Evolutionary conservation across 2,329 filamentous ascomycete species (phyloP), one percentile per base, ranked within the genome.

Genomic region (Colletotrichum magnum): DNA sequence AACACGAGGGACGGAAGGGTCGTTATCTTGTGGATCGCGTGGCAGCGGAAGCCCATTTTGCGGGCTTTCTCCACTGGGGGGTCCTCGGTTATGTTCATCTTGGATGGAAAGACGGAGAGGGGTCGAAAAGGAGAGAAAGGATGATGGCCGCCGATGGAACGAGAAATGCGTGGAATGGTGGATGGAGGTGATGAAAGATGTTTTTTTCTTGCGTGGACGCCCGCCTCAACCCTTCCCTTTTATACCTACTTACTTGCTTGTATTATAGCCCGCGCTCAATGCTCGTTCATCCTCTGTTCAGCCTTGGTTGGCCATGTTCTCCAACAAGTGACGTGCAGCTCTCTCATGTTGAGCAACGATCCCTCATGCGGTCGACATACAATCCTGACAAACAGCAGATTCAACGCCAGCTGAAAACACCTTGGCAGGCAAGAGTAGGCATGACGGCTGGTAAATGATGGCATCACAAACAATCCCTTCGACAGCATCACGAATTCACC

Each of bases 231-330:
- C 64, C 57, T 70, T 70, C 45, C 68, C 68, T 70, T 52, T 58
- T 68, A 69, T 66, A 70, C 68, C 68, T 70, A 68, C 68, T 70
- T 68, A 66, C 64, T 36, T 68, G 68, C 52, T 64, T 70, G 68
- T 70, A 68, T 58, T 68, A 70, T 70, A 70, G 64, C 62, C 57
- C 68, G 68, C 58, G 68, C 64, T 63, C 57, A 70, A 63, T 68
- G 68, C 62, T 56, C 66, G 66, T 73, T 69, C 72, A 72, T 65
- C 73, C 73, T 69, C 68, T 74, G 62, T 69, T 69, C 66, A 69
- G 60, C 26, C 15, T 9, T 41, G 4, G 28, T 9, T 7, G 41
- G 41, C 32, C 13, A 24, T 5, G 13, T 12, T 7, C 9, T 36
- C n/a, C 26, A 12, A 13, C n/a, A 54, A 13, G 26, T 48, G n/a